phyloP scores from a whole-genome alignment of 768 basidiomycete species.

The Suillus subaureus region DNA sequence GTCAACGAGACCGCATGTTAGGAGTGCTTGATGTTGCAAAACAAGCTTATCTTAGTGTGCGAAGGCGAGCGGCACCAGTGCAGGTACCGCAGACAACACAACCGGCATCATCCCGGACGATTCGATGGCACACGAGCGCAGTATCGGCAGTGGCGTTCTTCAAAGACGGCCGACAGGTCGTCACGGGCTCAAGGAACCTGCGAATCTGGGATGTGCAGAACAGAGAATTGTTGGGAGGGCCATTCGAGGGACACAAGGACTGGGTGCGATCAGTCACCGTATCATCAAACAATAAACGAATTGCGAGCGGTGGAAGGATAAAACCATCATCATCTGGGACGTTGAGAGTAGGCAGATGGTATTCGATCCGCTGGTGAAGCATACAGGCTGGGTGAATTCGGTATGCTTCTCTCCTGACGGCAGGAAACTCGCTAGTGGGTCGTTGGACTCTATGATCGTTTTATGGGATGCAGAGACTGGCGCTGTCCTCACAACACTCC shows the following conservation, averaged over 20 bases:
- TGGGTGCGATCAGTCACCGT: neutral
- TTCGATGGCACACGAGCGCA: neutral
- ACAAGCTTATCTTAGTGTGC: neutral
- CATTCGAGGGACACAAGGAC: neutral
- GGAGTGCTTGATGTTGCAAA: neutral
- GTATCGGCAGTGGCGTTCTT: neutral
- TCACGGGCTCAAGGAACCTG: neutral
- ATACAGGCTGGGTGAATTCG: neutral
- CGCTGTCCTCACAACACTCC: neutral
- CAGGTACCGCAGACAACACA: neutral
- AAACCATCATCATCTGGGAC: neutral
- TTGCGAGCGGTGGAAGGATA: constrained; percentile 1
- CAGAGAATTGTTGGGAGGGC: neutral
- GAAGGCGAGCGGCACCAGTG: neutral
- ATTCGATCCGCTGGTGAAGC: neutral
- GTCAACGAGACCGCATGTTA: neutral
- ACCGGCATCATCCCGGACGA: neutral
- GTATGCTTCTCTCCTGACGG: neutral
- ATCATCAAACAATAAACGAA: neutral
- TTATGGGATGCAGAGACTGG: neutral
- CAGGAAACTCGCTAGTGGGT: neutral
- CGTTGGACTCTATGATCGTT: neutral
- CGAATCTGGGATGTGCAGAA: neutral
- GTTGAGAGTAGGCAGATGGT: neutral
- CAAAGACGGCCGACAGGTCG: neutral